Conservation (phyloP, 805 yeast genomes). For the Torulaspora gathmanii region DNA sequence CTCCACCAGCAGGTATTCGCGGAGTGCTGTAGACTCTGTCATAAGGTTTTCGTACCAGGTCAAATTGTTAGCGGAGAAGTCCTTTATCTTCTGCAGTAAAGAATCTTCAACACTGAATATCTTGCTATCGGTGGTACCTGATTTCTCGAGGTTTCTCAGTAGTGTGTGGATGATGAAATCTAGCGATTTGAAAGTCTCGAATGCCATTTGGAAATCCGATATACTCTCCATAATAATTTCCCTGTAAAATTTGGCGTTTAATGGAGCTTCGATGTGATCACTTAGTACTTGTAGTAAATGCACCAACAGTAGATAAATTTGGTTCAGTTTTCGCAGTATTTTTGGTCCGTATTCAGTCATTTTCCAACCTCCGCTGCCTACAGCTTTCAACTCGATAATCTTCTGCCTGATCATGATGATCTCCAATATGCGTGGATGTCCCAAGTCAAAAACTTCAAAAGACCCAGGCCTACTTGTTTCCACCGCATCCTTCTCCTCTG, state of each 20-base stretch:
- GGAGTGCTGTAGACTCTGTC: slow-evolving; percentile 16
- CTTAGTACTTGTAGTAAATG: slow-evolving; percentile 21
- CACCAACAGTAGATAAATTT: slow-evolving; percentile 15
- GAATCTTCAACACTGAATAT: slow-evolving; percentile 17
- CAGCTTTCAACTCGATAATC: slow-evolving; percentile 10
- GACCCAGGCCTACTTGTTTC: neutral
- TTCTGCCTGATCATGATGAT: slow-evolving; percentile 21
- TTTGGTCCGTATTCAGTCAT: slow-evolving; percentile 4
- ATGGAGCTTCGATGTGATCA: slow-evolving; percentile 18
- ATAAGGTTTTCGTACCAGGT: slow-evolving; percentile 19
- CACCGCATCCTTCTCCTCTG: neutral
- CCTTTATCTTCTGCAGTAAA: slow-evolving; percentile 15
- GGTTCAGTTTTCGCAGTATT: slow-evolving; percentile 13
- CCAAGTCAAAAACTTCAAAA: slow-evolving; percentile 17
- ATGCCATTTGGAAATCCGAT: slow-evolving; percentile 22
- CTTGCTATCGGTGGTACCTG: slow-evolving; percentile 13
- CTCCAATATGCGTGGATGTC: slow-evolving; percentile 27
- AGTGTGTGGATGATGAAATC: slow-evolving; percentile 13
- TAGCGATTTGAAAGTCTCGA: slow-evolving; percentile 19
- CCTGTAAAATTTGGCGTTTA: slow-evolving; percentile 15
- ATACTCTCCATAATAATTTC: slow-evolving; percentile 17
- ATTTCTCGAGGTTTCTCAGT: slow-evolving; percentile 11
- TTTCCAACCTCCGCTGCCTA: slow-evolving; percentile 1
- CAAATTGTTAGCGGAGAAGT: slow-evolving; percentile 16
- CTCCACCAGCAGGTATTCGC: slow-evolving; percentile 13